These are phyloP conservation scores for Zelopaecilomyces penicillatus DNA, from an alignment of 2,329 filamentous ascomycete species.

Conservation along the genomic window DNA sequence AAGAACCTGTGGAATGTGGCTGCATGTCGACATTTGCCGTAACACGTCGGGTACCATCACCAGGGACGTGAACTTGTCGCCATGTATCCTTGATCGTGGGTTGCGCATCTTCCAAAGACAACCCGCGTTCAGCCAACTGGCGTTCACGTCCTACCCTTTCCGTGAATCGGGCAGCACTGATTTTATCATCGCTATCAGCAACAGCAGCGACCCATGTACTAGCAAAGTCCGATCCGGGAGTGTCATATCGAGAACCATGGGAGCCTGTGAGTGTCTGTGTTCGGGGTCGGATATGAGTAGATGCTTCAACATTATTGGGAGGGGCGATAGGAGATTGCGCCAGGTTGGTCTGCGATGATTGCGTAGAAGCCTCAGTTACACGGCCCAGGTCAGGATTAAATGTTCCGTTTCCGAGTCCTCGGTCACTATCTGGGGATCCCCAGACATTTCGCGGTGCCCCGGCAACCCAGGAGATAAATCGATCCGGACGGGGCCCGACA, in stretches of 20 bases:
- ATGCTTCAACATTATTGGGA: constrained; percentile 18
- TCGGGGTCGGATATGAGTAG: constrained; percentile 20
- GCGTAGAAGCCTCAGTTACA: constrained; percentile 29
- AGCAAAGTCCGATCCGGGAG: constrained; percentile 22
- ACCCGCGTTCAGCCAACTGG: constrained; percentile 35
- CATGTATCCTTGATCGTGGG: constrained; percentile 46
- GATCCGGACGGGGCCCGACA: constrained; percentile 34
- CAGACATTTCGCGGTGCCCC: constrained; percentile 55
- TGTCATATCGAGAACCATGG: constrained; percentile 18
- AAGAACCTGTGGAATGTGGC: constrained; percentile 18
- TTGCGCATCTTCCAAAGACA: constrained; percentile 36
- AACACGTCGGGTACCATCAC: constrained; percentile 26
- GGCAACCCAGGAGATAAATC: constrained; percentile 42
- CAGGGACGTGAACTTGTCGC: constrained; percentile 35
- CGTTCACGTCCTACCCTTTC: constrained; percentile 35
- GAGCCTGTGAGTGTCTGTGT: constrained; percentile 25
- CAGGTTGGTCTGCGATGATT: constrained; percentile 27
- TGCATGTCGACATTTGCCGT: constrained; percentile 19
- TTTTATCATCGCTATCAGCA: constrained; percentile 38
- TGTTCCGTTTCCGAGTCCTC: constrained; percentile 68
- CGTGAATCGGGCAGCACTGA: constrained; percentile 29
- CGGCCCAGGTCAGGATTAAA: constrained; percentile 56
- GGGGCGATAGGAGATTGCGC: constrained; percentile 40
- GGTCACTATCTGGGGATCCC: constrained; percentile 64
- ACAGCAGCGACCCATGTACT: constrained; percentile 37